These are phyloP conservation scores for Ceriops decandra DNA, from an alignment of 345 rosid species.

Conservation along the genomic window DNA sequence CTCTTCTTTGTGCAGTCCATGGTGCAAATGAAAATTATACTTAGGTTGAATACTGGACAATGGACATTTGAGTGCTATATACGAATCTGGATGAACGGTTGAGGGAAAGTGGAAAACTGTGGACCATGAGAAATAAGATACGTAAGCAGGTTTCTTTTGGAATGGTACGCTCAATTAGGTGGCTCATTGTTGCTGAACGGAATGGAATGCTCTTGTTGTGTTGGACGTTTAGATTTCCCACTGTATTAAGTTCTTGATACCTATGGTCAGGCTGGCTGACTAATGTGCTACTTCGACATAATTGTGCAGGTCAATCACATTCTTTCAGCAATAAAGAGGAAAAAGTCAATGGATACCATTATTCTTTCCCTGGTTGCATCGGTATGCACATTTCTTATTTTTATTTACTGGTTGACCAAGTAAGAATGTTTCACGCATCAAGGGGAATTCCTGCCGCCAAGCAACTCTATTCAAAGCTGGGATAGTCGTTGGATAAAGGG, in stretches of 20 bases:
- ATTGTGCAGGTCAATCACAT: slow-evolving; percentile 76
- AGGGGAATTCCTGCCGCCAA: slow-evolving; percentile 21
- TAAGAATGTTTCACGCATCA: slow-evolving; percentile 28
- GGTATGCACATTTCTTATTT: slow-evolving; percentile 86
- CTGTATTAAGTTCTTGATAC: not conserved
- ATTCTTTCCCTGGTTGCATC: slow-evolving; percentile 93
- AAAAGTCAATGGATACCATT: slow-evolving; percentile 91
- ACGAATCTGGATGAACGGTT: not conserved
- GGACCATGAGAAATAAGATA: not conserved
- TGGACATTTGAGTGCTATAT: not conserved
- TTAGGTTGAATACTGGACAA: not conserved
- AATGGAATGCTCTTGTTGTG: not conserved
- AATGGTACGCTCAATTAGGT: not conserved
- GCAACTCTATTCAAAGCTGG: slow-evolving; percentile 4
- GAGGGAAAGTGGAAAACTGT: not conserved
- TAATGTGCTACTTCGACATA: not conserved
- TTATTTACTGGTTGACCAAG: slow-evolving; percentile 93
- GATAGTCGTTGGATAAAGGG: slow-evolving; percentile 13
- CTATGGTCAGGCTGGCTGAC: not conserved
- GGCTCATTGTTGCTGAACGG: not conserved
- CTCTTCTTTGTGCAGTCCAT: not conserved
- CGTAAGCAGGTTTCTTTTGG: not conserved
- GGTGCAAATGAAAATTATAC: not conserved
- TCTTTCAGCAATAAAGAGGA: slow-evolving; percentile 82
- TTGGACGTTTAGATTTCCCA: not conserved